Evolutionary conservation across 2,329 filamentous ascomycete genomes (phyloP).

Genomic region (Cercospora canescens): DNA sequence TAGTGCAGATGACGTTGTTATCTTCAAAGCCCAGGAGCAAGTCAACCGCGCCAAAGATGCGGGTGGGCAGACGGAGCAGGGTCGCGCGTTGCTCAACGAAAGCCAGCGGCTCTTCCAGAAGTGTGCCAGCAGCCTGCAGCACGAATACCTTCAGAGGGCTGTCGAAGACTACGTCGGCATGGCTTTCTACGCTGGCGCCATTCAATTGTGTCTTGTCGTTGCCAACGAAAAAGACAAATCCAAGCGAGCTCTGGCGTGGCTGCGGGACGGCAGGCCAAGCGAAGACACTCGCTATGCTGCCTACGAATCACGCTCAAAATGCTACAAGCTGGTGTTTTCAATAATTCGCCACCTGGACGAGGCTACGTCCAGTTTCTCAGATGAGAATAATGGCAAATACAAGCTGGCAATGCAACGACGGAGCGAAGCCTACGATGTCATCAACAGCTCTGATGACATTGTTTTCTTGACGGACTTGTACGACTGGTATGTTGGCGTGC

Average conservation of each 20-base stretch:
- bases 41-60: slow-evolving; percentile 85
- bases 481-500: slow-evolving; percentile 72
- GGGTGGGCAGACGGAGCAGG: slow-evolving; percentile 70
- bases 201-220: slow-evolving; percentile 80
- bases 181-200: slow-evolving; percentile 87
- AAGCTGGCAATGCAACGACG: slow-evolving; percentile 76
- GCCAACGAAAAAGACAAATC: slow-evolving; percentile 84
- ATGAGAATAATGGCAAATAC: slow-evolving; percentile 73
- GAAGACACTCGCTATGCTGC: slow-evolving; percentile 68
- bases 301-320: slow-evolving; percentile 71
- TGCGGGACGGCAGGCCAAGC: slow-evolving; percentile 76
- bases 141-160: slow-evolving; percentile 73
- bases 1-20: slow-evolving; percentile 92
- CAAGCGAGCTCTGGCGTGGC: slow-evolving; percentile 80
- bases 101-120: slow-evolving; percentile 85
- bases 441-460: slow-evolving; percentile 84
- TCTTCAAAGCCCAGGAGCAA: slow-evolving; percentile 97
- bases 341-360: slow-evolving; percentile 76
- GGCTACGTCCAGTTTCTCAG: slow-evolving; percentile 66
- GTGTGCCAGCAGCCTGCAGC: slow-evolving; percentile 77
- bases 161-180: slow-evolving; percentile 77
- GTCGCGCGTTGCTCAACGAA: slow-evolving; percentile 79
- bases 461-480: slow-evolving; percentile 97
- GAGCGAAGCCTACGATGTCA: slow-evolving; percentile 85
- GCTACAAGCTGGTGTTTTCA: slow-evolving; percentile 85